Conservation (phyloP, 352 stramenopile genomes). For the Aphanomyces invadans region DNA sequence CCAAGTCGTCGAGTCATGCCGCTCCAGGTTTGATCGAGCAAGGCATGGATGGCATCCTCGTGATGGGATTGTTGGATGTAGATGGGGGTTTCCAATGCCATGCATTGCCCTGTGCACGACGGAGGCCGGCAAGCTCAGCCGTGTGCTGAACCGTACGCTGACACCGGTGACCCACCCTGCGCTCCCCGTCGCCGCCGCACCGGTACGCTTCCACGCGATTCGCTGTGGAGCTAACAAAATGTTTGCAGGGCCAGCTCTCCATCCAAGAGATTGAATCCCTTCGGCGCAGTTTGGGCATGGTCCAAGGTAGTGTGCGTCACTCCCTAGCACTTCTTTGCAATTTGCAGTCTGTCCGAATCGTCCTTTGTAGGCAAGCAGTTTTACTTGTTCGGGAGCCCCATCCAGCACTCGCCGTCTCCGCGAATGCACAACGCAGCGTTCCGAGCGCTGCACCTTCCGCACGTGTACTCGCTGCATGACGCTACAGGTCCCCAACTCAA, state of each 20-base stretch:
- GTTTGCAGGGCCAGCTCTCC: constrained; percentile 84
- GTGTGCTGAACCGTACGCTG: constrained; percentile 92
- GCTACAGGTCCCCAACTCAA: too few relatives aligned
- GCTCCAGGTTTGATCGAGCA: constrained; percentile 11
- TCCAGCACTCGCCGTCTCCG: constrained; percentile 93
- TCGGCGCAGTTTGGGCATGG: constrained; percentile 69
- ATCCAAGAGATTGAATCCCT: constrained; percentile 89
- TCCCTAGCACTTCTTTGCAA: too few relatives aligned
- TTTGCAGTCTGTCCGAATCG: too few relatives aligned
- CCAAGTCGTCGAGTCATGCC: constrained; percentile 49
- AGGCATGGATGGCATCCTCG: not conserved
- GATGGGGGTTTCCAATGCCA: constrained; percentile 76
- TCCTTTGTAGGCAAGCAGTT: constrained; percentile 65
- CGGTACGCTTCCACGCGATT: constrained; percentile 25
- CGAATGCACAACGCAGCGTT: constrained; percentile 97
- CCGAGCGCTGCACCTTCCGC: constrained; percentile 68
- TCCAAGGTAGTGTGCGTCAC: constrained; percentile 67
- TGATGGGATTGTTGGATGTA: not conserved
- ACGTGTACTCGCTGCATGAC: constrained; percentile 87
- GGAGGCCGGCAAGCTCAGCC: constrained; percentile 86
- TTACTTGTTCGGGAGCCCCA: constrained; percentile 95
- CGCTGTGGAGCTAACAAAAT: not conserved
- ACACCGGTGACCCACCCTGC: constrained; percentile 93
- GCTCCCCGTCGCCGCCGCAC: constrained; percentile 89
- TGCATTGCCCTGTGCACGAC: constrained; percentile 93